These are phyloP conservation scores for Rossbeevera mucosa DNA, from an alignment of 768 basidiomycete genomes.

Conservation along the genomic window DNA sequence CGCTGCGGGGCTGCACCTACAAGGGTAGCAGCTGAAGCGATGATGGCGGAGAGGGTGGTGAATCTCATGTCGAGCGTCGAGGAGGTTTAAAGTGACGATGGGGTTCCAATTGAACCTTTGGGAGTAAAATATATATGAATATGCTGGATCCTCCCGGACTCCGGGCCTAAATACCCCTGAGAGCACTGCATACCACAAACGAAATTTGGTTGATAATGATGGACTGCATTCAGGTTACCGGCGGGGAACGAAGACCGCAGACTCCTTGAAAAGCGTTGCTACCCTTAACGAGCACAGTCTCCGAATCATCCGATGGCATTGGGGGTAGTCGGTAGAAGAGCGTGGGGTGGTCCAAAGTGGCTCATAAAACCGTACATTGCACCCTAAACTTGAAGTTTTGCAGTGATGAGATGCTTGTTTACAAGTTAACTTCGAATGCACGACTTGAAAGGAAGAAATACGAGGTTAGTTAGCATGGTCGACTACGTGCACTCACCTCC, in stretches of 20 bases:
- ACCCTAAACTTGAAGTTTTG: too few species aligned
- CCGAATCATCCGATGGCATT: too few species aligned
- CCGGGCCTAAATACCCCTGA: slow-evolving; percentile 9
- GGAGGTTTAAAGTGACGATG: not conserved
- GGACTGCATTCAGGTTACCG: not conserved
- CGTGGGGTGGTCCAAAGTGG: not conserved
- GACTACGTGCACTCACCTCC: too few species aligned
- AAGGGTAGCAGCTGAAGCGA: slow-evolving; percentile 11
- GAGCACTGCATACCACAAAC: not conserved
- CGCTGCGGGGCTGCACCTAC: slow-evolving; percentile 16
- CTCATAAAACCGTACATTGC: too few species aligned
- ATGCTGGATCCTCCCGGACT: not conserved
- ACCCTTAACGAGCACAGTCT: not conserved
- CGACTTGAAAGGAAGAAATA: too few species aligned
- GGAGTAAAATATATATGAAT: not conserved
- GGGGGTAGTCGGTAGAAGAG: not conserved
- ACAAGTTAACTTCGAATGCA: too few species aligned
- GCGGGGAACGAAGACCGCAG: slow-evolving; percentile 7
- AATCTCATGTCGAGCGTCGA: not conserved
- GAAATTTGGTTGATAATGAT: not conserved
- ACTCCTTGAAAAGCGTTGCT: not conserved
- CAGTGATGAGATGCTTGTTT: too few species aligned
- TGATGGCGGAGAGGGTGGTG: slow-evolving; percentile 6
- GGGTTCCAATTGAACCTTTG: not conserved
- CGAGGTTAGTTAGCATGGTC: too few species aligned